Evolutionary conservation across 2,329 filamentous ascomycete species (phyloP).

Genomic region (Ciborinia camelliae): DNA sequence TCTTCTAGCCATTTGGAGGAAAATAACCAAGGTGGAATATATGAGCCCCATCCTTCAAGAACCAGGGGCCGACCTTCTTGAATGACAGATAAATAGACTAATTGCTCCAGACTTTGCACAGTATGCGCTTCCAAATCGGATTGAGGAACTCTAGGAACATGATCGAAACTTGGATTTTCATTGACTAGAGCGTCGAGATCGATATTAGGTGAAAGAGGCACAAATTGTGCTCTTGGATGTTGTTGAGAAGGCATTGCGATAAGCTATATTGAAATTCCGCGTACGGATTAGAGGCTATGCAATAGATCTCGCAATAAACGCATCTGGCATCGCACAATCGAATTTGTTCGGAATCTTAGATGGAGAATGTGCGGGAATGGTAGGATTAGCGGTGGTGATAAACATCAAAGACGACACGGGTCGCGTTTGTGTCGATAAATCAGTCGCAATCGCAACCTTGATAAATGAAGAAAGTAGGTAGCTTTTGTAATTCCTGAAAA

Average conservation of each 20-base stretch:
- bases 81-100: conserved; percentile 75
- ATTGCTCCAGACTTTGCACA: conserved; percentile 76
- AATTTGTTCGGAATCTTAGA: not conserved
- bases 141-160: conserved; percentile 75
- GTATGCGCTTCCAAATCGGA: conserved; percentile 75
- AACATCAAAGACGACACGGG: not conserved
- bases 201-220: conserved; percentile 83
- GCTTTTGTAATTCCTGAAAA: not conserved
- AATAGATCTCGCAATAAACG: not conserved
- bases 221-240: conserved; percentile 83
- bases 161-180: conserved; percentile 78
- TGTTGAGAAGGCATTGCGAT: conserved; percentile 67
- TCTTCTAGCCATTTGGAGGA: conserved; percentile 74
- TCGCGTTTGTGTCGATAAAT: conserved; percentile 1
- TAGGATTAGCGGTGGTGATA: not conserved
- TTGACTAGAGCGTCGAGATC: conserved; percentile 75
- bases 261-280: not conserved
- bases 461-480: not conserved
- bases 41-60: conserved; percentile 80
- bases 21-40: conserved; percentile 75
- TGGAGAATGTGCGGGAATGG: not conserved
- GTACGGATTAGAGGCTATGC: not conserved
- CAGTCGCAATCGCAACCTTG: not conserved
- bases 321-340: not conserved
- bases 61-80: conserved; percentile 86